Base-by-base conservation (phyloP, 1,139 yeast genomes). In the Saccharomyces uvarum region DNA sequence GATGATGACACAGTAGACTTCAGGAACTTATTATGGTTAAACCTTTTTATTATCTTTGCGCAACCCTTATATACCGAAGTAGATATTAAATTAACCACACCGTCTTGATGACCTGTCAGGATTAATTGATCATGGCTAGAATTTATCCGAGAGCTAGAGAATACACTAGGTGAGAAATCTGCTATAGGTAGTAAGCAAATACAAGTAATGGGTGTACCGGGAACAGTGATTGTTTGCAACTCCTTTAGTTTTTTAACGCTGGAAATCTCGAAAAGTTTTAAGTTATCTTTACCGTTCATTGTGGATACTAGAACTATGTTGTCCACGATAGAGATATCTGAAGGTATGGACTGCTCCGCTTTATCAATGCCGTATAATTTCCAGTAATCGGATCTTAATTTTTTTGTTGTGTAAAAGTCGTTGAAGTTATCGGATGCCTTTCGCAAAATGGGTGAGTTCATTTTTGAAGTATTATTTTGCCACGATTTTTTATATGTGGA, bases 61-160 rank as follows among this genome's bases (percentile, higher is more conserved):
- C 55, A 48, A 2, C 66, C 66, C 3, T 55, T 26, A 4, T 55
- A 55, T 21, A 53, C 54, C 3, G 67, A 62, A 4, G 68, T 64
- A 2, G 65, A 53, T 19, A 67, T 65, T 51, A 67, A 44, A 52
- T 67, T 65, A 2, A 66, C 66, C 24, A 53, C 51, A 6, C 70
- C 70, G 54, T 67, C 64, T 46, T 61, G 62, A 47, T 66, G 68
- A 38, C 67, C 70, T 1, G 69, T 56, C 31, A 67, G 54, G 7
- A 66, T 16, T 32, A 63, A 27, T 29, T 59, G 61, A 41, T 60
- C 58, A 33, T 63, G 64, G 7, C 54, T 51, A 47, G 54, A 56
- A 33, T 56, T 58, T 28, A 56, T 55, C n/a, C 42, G 48, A n/a
- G 48, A 47, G 44, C 4, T 38, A 3, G n/a, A 7, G 7, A 38